Base-by-base conservation (phyloP, 306 rosid genomes). In the Prunus mira region DNA sequence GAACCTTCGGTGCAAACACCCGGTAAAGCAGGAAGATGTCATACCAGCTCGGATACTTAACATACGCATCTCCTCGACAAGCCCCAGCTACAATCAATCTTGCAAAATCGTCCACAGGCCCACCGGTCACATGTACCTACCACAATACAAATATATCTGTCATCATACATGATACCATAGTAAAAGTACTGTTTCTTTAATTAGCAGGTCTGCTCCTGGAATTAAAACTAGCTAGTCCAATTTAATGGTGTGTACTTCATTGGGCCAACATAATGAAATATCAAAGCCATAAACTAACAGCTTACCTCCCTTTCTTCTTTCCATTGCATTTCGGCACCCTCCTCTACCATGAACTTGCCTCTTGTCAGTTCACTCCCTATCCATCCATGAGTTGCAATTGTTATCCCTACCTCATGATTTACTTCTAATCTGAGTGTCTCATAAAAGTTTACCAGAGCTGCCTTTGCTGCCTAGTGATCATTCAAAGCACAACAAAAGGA, bases 321-420 rank as follows among this genome's bases (percentile, higher is more conserved):
- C 90, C 98, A 87, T 65, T 91, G 97, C 96, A 93, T 91, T 38
- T 90, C 97, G 0, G 93, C 93, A 43, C 93, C 98, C 41, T 88
- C 97, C 76, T 91, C 97, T 6, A 90, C 71, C 94, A 90, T 88
- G 86, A 93, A 91, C 81, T 87, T 93, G 72, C 97, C 98, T 49
- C 93, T 72, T 0, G 90, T 84, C 88, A 93, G 86, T 75, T 91
- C 96, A 43, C 93, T 82, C 17, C 93, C 93, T 65, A 93, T 87
- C 93, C 96, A 87, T 74, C 98, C 94, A 61, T 91, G 97, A 8
- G 97, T 87, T 34, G 97, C 97, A 68, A 91, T 90, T 3, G 97
- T 93, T 79, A 93, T 80, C 65, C 93, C 93, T 9, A 89, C 87
- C 57, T 91, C 93, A 4, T 91, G 96, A 81, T 67, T 87, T 78